Percentiles rank a stretch among this genome's conserved stretches.
These are phyloP conservation scores for Phytophthora chlamydospora DNA, from an alignment of 352 stramenopile genomes.

Conservation along the genomic window DNA sequence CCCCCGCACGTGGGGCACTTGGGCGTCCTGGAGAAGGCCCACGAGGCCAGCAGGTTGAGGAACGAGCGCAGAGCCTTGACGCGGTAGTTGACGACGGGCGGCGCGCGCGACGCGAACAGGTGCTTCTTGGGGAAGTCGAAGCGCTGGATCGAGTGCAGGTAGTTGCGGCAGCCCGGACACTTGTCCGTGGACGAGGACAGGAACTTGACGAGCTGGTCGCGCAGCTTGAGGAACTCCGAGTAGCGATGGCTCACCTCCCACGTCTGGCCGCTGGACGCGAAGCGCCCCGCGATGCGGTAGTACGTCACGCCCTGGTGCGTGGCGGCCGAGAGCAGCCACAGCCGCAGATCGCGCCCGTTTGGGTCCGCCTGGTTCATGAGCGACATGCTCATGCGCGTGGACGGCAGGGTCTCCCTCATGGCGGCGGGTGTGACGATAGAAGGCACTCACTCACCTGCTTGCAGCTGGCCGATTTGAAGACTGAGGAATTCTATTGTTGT, in stretches of 20 bases:
- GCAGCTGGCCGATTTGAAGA: slow-evolving; percentile 14
- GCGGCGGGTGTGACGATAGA: neutral
- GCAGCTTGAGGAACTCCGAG: slow-evolving; percentile 84
- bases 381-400: slow-evolving; percentile 60
- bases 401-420: slow-evolving; percentile 47
- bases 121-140: slow-evolving; percentile 91
- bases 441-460: neutral
- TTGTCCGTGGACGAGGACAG: slow-evolving; percentile 69
- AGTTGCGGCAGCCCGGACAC: slow-evolving; percentile 82
- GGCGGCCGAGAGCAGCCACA: slow-evolving; percentile 71
- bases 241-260: slow-evolving; percentile 87
- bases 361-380: slow-evolving; percentile 54
- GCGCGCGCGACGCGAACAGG: slow-evolving; percentile 75
- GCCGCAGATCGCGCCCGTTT: slow-evolving; percentile 54
- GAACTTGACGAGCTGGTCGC: slow-evolving; percentile 81
- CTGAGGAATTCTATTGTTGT: slow-evolving; percentile 23
- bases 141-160: slow-evolving; percentile 73
- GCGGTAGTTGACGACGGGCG: slow-evolving; percentile 86
- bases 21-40: slow-evolving; percentile 81
- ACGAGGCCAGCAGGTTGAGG: slow-evolving; percentile 79
- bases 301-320: slow-evolving; percentile 61
- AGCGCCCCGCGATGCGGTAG: slow-evolving; percentile 75
- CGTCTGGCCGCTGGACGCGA: slow-evolving; percentile 65
- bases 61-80: slow-evolving; percentile 86
- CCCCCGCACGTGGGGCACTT: slow-evolving; percentile 87